These are phyloP conservation scores for Saitozyma podzolica DNA, from an alignment of 768 basidiomycete genomes.

Conservation along the genomic window DNA sequence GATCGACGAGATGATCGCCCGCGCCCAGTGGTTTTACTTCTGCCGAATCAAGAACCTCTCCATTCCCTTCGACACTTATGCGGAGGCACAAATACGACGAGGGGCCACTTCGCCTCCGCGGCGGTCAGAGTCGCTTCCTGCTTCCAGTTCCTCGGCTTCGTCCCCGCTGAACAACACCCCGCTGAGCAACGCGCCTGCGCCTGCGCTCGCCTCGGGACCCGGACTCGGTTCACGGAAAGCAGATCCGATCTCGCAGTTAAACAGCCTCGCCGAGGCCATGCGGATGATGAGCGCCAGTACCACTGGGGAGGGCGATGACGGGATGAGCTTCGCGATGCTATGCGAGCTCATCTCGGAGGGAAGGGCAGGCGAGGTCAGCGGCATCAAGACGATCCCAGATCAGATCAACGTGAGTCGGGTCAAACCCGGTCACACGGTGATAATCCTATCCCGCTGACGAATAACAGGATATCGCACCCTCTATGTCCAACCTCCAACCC, in stretches of 20 bases:
- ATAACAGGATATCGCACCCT: slow-evolving; percentile 14
- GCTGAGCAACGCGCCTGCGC: neutral
- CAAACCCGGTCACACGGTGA: neutral
- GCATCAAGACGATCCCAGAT: slow-evolving; percentile 26
- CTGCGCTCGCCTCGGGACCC: neutral
- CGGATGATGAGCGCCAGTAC: slow-evolving; percentile 23
- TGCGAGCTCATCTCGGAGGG: slow-evolving; percentile 29
- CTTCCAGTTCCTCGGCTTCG: neutral
- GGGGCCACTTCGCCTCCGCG: neutral
- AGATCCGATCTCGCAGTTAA: slow-evolving; percentile 7
- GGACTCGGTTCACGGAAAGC: neutral
- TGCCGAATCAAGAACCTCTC: slow-evolving; percentile 15
- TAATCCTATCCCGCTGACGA: neutral
- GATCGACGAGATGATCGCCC: slow-evolving; percentile 37
- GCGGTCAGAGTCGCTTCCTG: no score
- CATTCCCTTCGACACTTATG: slow-evolving; percentile 27
- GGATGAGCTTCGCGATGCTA: slow-evolving; percentile 33
- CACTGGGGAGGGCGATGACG: neutral
- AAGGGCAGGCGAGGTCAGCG: slow-evolving; percentile 25
- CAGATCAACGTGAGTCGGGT: slow-evolving; percentile 26
- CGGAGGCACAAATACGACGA: neutral
- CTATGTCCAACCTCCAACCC: slow-evolving; percentile 2
- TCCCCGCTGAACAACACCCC: neutral
- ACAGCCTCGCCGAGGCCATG: slow-evolving; percentile 23
- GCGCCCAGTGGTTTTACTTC: slow-evolving; percentile 44